Evolutionary conservation across 1,139 yeast genomes (phyloP), one percentile per base, ranked within the genome.

Genomic region (Candida pseudoviswanathii): DNA sequence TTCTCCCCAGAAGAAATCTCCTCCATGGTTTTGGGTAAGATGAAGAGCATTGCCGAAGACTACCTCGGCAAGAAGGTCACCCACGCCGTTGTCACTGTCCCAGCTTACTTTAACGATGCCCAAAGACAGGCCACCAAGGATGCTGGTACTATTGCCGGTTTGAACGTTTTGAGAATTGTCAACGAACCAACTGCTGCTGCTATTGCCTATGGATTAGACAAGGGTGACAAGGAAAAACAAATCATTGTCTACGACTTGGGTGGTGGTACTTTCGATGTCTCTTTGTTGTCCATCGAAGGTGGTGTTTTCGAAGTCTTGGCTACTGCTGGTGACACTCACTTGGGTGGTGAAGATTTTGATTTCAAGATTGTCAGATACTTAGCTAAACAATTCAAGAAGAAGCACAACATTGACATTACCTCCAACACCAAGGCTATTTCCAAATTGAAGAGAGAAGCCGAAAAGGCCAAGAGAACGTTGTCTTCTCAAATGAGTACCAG

Each of bases 181-280:
- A 92, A 92, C 71, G 98, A 92, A 79, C 98, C 98, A 57, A 92
- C 98, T 50, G 98, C 98, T 46, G 97, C 98, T 55, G 97, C 97
- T 51, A 90, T 92, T 71, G 98, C 98, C 54, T 92, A 92, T 75
- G 98, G 98, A 60, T 82, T 92, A 64, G 97, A 92, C 75, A 87
- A 89, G 73, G 80, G 87, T 57, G 73, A 71, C 50, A 71, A 70
- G 46, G 81, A 76, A 65, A 76, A 72, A 61, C 79, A 75, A 65
- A 76, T 77, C 54, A 70, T 76, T 64, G 79, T 76, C 52, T 76
- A 74, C 63, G 81, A 77, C 66, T 75, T 77, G 65, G 81, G 81
- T 74, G 81, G 81, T 54, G 81, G 81, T 68, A 77, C 81, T 59
- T 76, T 77, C 63, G 81, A 77, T 71, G 81, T 77, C 43, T 77